Conservation (phyloP, 1,139 yeast genomes). For the Hansenula sp. region DNA sequence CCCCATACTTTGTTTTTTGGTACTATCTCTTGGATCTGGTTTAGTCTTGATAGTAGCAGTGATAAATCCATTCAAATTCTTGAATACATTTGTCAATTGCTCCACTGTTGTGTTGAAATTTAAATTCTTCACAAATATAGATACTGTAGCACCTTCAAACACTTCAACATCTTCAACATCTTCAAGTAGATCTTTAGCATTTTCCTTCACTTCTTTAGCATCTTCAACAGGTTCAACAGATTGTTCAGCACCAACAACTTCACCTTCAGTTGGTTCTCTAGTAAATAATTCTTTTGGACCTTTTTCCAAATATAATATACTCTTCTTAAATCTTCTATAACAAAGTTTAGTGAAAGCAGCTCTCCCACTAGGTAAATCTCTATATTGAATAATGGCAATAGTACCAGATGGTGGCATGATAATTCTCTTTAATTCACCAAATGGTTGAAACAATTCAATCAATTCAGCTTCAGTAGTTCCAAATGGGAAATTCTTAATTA, state of each 20-base stretch:
- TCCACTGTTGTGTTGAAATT: constrained; percentile 73
- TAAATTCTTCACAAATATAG: constrained; percentile 87
- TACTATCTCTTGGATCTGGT: constrained; percentile 75
- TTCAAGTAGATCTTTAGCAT: constrained; percentile 40
- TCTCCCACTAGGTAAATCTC: constrained; percentile 81
- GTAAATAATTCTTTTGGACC: constrained; percentile 85
- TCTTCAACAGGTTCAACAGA: constrained; percentile 23
- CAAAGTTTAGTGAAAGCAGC: constrained; percentile 86
- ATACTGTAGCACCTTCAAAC: constrained; percentile 68
- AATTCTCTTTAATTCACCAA: constrained; percentile 75
- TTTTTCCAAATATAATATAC: constrained; percentile 84
- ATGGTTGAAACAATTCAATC: constrained; percentile 72
- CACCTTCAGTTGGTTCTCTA: constrained; percentile 45
- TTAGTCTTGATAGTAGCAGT: constrained; percentile 83
- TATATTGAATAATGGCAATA: constrained; percentile 89
- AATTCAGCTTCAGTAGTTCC: constrained; percentile 80
- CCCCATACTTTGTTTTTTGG: constrained; percentile 82
- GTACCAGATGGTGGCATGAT: constrained; percentile 97
- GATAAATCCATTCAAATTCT: constrained; percentile 71
- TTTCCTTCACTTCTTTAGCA: constrained; percentile 38
- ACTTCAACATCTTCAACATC: constrained; percentile 39
- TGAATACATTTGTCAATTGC: constrained; percentile 58
- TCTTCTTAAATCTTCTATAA: constrained; percentile 79
- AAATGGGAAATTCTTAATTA: constrained; percentile 86
- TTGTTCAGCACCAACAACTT: constrained; percentile 17